Percentiles rank a stretch among this genome's conserved stretches.
Conservation (phyloP, 2,329 filamentous ascomycete genomes). For the Microsporum ferrugineum region DNA sequence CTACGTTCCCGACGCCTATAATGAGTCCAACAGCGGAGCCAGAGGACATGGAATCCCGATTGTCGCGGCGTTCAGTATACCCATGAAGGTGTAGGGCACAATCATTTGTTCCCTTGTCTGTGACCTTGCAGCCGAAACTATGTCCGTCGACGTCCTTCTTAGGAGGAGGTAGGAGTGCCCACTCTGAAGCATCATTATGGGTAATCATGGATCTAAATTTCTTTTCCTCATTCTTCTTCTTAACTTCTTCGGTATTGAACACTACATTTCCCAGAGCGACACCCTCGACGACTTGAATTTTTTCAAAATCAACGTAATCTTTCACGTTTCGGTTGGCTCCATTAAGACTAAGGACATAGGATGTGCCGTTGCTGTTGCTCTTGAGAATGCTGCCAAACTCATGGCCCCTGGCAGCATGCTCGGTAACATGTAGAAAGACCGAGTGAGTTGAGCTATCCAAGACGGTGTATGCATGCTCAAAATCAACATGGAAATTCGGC, state of each 20-base stretch:
- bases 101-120: slow-evolving; percentile 42
- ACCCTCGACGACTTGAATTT: slow-evolving; percentile 83
- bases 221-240: slow-evolving; percentile 56
- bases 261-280: slow-evolving; percentile 81
- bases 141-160: slow-evolving; percentile 59
- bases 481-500: slow-evolving; percentile 64
- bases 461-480: slow-evolving; percentile 79
- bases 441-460: slow-evolving; percentile 91
- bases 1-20: slow-evolving; percentile 87
- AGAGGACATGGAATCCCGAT: slow-evolving; percentile 75
- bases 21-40: slow-evolving; percentile 79
- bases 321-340: slow-evolving; percentile 67
- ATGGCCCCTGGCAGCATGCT: slow-evolving; percentile 51
- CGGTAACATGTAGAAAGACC: slow-evolving; percentile 85
- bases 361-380: slow-evolving; percentile 96
- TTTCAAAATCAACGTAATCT: slow-evolving; percentile 91
- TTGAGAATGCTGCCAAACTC: slow-evolving; percentile 85
- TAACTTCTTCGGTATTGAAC: slow-evolving; percentile 55
- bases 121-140: slow-evolving; percentile 54
- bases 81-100: slow-evolving; percentile 90
- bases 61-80: slow-evolving; percentile 81
- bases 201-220: slow-evolving; percentile 82
- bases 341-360: slow-evolving; percentile 72
- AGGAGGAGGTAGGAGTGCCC: slow-evolving; percentile 67
- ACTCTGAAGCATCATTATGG: slow-evolving; percentile 89